A percentile compares a stretch with the other conserved stretches of the same genome.
phyloP scores from a whole-genome alignment of 1,284 basidiomycete genomes.

The Cryptococcus wingfieldii region DNA sequence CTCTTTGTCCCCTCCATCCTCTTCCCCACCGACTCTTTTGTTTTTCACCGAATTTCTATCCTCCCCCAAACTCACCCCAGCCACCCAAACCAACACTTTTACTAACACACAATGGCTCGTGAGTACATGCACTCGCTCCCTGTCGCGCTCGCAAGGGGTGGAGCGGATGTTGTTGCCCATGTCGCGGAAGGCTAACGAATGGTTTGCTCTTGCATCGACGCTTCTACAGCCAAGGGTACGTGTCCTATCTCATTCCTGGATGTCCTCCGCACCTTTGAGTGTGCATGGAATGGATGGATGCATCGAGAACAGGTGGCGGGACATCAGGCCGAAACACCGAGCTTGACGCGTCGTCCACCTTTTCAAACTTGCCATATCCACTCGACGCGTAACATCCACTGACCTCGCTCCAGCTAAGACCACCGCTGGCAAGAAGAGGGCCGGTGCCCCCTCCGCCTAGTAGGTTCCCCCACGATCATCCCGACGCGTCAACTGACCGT shows the following conservation, averaged over 20 bases:
- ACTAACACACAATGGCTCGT: slow-evolving; percentile 36
- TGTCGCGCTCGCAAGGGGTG: neutral
- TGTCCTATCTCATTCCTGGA: neutral
- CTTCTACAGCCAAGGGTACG: slow-evolving; percentile 1
- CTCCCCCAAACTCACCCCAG: slow-evolving; percentile 1
- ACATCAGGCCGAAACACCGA: neutral
- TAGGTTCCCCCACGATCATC: slow-evolving; percentile 19
- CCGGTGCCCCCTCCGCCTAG: slow-evolving; percentile 40
- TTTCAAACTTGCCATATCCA: neutral
- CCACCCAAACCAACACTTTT: slow-evolving; percentile 11
- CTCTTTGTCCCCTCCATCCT: slow-evolving; percentile 3
- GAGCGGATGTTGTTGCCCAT: neutral
- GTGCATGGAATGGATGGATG: neutral
- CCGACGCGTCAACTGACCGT: slow-evolving; percentile 2
- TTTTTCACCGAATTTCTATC: slow-evolving; percentile 1
- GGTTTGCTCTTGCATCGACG: neutral
- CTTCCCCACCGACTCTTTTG: slow-evolving; percentile 11
- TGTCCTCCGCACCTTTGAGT: neutral
- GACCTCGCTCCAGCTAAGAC: slow-evolving; percentile 7
- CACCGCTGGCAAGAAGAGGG: slow-evolving; percentile 28
- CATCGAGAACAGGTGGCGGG: neutral
- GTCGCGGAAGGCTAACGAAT: neutral
- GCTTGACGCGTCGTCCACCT: neutral
- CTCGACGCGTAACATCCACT: neutral
- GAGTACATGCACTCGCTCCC: slow-evolving; percentile 19